Conservation (phyloP, 2,329 filamentous ascomycete genomes). For the Fusarium verticillioides region DNA sequence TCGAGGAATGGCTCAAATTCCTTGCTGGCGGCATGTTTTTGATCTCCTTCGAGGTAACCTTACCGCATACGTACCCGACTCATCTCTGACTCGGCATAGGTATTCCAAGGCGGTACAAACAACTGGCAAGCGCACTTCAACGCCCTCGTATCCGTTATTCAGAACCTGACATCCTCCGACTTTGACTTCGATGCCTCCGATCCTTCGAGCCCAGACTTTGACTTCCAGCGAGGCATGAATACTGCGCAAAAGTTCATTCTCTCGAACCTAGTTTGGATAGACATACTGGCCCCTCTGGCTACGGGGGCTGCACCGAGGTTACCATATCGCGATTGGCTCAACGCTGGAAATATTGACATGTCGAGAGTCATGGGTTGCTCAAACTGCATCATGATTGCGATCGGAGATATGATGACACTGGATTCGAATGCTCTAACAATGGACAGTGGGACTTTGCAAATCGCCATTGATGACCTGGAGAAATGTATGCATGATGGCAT, state of each 20-base stretch:
- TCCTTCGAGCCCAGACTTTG: conserved; percentile 1
- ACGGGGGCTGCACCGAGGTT: conserved; percentile 11
- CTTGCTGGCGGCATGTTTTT: conserved; percentile 41
- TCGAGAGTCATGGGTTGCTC: conserved; percentile 37
- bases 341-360: conserved; percentile 22
- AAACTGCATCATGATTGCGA: conserved; percentile 30
- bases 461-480: not conserved
- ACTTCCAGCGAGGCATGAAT: conserved; percentile 25
- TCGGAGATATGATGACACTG: conserved; percentile 29
- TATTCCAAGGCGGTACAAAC: conserved; percentile 32
- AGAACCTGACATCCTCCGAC: conserved; percentile 4
- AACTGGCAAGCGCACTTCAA: conserved; percentile 39
- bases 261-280: conserved; percentile 37
- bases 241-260: conserved; percentile 34
- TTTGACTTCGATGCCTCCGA: not conserved
- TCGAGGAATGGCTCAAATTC: conserved; percentile 42
- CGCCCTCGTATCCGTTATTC: conserved; percentile 26
- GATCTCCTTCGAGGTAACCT: conserved; percentile 42
- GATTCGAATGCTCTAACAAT: not conserved
- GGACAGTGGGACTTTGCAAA: not conserved
- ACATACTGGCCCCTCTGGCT: conserved; percentile 27
- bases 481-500: not conserved
- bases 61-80: no score
- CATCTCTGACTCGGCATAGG: not conserved
- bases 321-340: conserved; percentile 24